Conservation (phyloP, 352 stramenopile species). For the Phytophthora multivora region DNA sequence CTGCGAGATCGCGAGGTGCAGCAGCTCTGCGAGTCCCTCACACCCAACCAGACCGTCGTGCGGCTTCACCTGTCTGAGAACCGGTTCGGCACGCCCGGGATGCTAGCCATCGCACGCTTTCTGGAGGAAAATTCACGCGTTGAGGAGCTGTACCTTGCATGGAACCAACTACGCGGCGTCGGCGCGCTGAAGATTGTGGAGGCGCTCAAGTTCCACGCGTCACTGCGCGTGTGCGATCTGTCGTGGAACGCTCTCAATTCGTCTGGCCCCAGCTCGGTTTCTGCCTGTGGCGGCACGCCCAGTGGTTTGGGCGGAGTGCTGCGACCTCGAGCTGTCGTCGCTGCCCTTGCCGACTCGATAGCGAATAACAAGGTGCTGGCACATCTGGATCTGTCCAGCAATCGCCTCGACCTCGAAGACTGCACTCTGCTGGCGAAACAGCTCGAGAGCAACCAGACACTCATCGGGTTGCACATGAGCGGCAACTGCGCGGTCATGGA, state of each 20-base stretch:
- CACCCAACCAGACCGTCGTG: constrained; percentile 69
- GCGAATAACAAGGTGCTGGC: constrained; percentile 79
- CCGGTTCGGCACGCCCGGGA: constrained; percentile 59
- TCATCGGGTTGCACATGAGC: constrained; percentile 77
- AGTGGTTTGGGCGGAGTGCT: constrained; percentile 16
- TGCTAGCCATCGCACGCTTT: constrained; percentile 70
- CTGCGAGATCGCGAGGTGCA: constrained; percentile 65
- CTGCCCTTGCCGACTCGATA: constrained; percentile 61
- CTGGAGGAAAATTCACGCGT: constrained; percentile 78
- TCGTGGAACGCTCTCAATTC: constrained; percentile 80
- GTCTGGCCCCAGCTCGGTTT: constrained; percentile 14
- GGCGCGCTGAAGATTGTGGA: constrained; percentile 78
- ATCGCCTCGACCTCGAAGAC: constrained; percentile 66
- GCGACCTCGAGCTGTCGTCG: constrained; percentile 49
- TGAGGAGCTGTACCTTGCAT: constrained; percentile 78
- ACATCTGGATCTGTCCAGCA: constrained; percentile 78
- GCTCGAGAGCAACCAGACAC: constrained; percentile 73
- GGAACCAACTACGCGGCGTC: constrained; percentile 74
- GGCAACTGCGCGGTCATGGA: constrained; percentile 75
- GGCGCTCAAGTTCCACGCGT: constrained; percentile 74
- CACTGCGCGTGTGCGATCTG: constrained; percentile 70
- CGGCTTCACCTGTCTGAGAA: constrained; percentile 80
- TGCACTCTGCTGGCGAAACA: constrained; percentile 63
- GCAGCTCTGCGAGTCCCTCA: constrained; percentile 76
- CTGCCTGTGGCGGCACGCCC: background rate